Base-by-base conservation (phyloP, 768 basidiomycete species). In the Lentinula sp. region DNA sequence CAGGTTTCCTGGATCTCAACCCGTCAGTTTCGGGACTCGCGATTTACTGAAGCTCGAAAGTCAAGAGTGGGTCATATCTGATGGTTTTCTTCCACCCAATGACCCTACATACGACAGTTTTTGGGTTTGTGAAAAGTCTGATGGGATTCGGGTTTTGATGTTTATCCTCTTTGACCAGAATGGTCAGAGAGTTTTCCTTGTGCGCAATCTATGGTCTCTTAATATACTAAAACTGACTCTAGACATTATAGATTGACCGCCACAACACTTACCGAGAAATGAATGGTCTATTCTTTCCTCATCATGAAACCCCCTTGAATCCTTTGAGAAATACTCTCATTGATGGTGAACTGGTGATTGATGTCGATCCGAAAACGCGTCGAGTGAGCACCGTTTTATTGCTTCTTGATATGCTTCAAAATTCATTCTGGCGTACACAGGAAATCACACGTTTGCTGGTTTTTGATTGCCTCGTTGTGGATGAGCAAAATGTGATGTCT, bases 101-200 rank as follows among this genome's bases (percentile, higher is more conserved):
- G 42, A 10, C 21, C 42, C 53, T 63, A 5, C 59, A 53, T 52
- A 51, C 35, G 31, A 51, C 70, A 98, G 95, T 70, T 99, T 91
- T 73, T 99, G 96, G 96, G 97, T 99, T 46, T 97, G 95, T 75
- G 97, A 99, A 78, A 98, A 98, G 78, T 96, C 93, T 11, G 97
- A 98, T 70, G 97, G 97, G 11, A 71, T 99, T 56, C 86, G 97
- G 39, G 91, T 98, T 43, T 78, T 99, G 32, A 83, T 98, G 56
- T 76, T 96, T 61, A 81, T 98, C 54, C 77, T 82, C 71, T 81
- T 87, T 55, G 79, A 89, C 76, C 67, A 60, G 6, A 37, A n/a
- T 74, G 52, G 74, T 53, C 89, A 90, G 71, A 71, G 70, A 43
- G 84, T 89, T 3, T 97, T 85, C 74, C 79, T 98, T 32, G 97